Evolutionary conservation across 805 yeast genomes (phyloP).

Genomic region (Saccharomycopsis olivae): DNA sequence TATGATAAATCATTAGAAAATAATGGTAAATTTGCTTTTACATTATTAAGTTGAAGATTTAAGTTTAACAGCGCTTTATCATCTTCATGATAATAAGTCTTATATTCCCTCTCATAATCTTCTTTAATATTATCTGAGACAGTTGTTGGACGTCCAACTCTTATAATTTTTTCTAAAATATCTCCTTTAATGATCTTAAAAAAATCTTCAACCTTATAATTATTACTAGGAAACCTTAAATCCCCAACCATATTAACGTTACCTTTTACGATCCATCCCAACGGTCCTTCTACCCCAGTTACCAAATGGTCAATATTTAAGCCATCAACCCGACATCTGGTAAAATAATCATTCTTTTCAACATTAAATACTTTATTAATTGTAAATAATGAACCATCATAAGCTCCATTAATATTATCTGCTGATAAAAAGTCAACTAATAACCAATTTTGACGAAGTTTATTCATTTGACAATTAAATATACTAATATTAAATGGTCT

Average conservation of each 20-base stretch:
- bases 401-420: conserved; percentile 76
- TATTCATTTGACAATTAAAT: conserved; percentile 74
- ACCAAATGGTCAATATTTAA: conserved; percentile 82
- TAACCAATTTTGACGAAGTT: conserved; percentile 85
- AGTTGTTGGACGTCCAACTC: conserved; percentile 4
- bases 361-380: conserved; percentile 43
- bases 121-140: background rate
- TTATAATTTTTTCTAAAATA: conserved; percentile 18
- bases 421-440: conserved; percentile 78
- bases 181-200: conserved; percentile 26
- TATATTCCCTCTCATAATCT: conserved; percentile 11
- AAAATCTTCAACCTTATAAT: conserved; percentile 12
- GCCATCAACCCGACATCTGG: conserved; percentile 73
- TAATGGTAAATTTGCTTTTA: conserved; percentile 83
- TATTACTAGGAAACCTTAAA: conserved; percentile 61
- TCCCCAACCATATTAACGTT: conserved; percentile 91
- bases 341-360: conserved; percentile 18
- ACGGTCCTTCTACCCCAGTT: conserved; percentile 85
- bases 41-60: conserved; percentile 70
- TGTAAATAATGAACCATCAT: conserved; percentile 88
- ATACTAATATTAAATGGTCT: conserved; percentile 80
- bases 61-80: conserved; percentile 68
- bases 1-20: conserved; percentile 85
- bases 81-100: conserved; percentile 25
- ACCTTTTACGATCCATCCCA: conserved; percentile 94